Evolutionary conservation across 805 yeast genomes (phyloP).

Genomic region (Saccharomycopsis capsularis): DNA sequence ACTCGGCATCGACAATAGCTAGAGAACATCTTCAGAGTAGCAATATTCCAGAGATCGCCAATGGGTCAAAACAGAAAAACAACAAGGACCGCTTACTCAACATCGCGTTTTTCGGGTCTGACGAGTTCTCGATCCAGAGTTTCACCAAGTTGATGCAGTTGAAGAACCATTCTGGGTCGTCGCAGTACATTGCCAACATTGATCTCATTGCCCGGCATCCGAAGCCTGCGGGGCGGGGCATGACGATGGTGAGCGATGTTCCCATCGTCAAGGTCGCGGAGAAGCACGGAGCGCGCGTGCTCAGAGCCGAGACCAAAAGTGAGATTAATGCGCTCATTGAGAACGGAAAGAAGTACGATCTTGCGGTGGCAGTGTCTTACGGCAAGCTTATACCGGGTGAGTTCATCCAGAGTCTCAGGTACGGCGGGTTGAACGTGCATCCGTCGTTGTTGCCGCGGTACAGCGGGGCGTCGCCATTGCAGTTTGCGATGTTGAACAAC

Average conservation of each 20-base stretch:
- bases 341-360: conserved; percentile 39
- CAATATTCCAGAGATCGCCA: too few species aligned
- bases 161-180: too few species aligned
- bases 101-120: conserved; percentile 75
- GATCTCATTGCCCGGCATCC: conserved; percentile 61
- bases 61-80: too few species aligned
- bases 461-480: conserved; percentile 89
- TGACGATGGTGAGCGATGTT: conserved; percentile 39
- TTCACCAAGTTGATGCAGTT: conserved; percentile 33
- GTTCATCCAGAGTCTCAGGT: conserved; percentile 42
- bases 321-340: conserved; percentile 32
- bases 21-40: too few species aligned
- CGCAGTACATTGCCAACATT: conserved; percentile 30
- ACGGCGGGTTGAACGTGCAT: conserved; percentile 83
- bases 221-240: conserved; percentile 57
- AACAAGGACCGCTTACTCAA: too few species aligned
- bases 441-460: conserved; percentile 81
- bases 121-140: conserved; percentile 55
- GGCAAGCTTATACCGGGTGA: conserved; percentile 70
- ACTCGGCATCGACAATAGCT: too few species aligned
- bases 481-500: conserved; percentile 60
- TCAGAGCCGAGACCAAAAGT: conserved; percentile 44
- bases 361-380: conserved; percentile 88
- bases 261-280: conserved; percentile 44
- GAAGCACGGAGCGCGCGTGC: conserved; percentile 23